Conservation (phyloP, 805 yeast genomes). For the Pichia exigua region DNA sequence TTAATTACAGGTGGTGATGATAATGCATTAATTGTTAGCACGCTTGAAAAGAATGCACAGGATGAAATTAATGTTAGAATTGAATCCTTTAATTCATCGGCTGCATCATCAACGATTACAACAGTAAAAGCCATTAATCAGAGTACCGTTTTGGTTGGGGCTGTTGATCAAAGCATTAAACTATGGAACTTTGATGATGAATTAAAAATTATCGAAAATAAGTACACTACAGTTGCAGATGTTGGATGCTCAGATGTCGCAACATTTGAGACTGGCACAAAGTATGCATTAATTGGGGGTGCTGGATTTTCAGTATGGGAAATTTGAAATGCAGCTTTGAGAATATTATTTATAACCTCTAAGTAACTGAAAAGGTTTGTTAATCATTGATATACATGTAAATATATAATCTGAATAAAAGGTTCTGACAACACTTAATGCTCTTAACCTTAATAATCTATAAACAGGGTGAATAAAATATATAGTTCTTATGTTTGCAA, state of each 20-base stretch:
- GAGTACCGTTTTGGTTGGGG: conserved; percentile 44
- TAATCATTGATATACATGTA: not conserved
- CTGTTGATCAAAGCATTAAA: conserved; percentile 78
- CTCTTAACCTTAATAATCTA: not conserved
- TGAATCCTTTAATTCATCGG: conserved; percentile 36
- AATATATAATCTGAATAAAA: not conserved
- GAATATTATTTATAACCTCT: not conserved
- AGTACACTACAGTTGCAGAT: conserved; percentile 81
- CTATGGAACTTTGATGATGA: conserved; percentile 46
- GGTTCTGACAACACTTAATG: not conserved
- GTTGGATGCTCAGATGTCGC: conserved; percentile 64
- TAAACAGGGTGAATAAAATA: conserved; percentile 1
- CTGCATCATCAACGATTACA: conserved; percentile 86
- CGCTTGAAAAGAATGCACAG: conserved; percentile 20
- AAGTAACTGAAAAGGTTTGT: not conserved
- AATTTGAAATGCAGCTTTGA: conserved; percentile 4
- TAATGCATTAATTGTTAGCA: conserved; percentile 51
- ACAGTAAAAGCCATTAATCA: conserved; percentile 37
- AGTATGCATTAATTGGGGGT: conserved; percentile 58
- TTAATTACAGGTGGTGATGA: conserved; percentile 90
- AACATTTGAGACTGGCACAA: conserved; percentile 19
- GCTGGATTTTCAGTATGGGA: conserved; percentile 50
- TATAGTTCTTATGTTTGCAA: not conserved
- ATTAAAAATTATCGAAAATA: conserved; percentile 30
- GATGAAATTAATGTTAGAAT: conserved; percentile 21